Percentiles rank a stretch among this genome's conserved stretches.
phyloP scores from a whole-genome alignment of 2,329 filamentous ascomycete genomes.

The Curvularia verruculosa region DNA sequence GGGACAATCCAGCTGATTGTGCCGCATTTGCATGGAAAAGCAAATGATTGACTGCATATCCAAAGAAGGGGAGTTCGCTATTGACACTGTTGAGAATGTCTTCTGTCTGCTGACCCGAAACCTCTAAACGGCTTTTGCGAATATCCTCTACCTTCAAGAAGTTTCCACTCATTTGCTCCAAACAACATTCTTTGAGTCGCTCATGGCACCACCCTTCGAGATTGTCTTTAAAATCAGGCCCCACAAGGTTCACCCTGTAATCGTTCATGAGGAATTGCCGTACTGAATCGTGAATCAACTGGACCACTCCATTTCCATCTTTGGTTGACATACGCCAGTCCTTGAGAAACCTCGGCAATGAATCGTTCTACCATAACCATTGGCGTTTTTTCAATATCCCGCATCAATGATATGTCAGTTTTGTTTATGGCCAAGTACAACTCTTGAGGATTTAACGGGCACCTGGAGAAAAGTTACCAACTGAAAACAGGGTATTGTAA shows the following conservation, averaged over 20 bases:
- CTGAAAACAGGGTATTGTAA: constrained; percentile 21
- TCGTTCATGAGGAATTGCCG: constrained; percentile 51
- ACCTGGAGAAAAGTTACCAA: constrained; percentile 27
- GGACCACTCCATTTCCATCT: constrained; percentile 22
- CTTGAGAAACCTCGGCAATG: constrained; percentile 33
- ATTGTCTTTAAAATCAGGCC: constrained; percentile 41
- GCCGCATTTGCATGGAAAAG: constrained; percentile 53
- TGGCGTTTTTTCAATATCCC: constrained; percentile 21
- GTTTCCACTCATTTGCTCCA: constrained; percentile 47
- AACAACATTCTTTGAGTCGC: constrained; percentile 50
- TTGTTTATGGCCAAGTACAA: constrained; percentile 23
- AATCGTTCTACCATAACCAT: constrained; percentile 19
- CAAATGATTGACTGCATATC: constrained; percentile 52
- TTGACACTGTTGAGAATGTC: constrained; percentile 14
- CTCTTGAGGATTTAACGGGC: constrained; percentile 20
- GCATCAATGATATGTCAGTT: constrained; percentile 7
- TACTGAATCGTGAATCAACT: constrained; percentile 42
- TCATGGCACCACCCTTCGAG: constrained; percentile 51
- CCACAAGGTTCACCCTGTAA: constrained; percentile 37
- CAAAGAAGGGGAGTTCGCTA: constrained; percentile 54
- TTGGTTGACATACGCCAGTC: constrained; percentile 25
- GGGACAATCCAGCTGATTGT: constrained; percentile 28
- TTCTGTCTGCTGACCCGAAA: constrained; percentile 5
- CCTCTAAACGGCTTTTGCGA: constrained; percentile 1
- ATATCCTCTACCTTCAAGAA: background rate